Base-by-base conservation (phyloP, 2,329 filamentous ascomycete genomes). In the Rhexocercosporidium sp. region DNA sequence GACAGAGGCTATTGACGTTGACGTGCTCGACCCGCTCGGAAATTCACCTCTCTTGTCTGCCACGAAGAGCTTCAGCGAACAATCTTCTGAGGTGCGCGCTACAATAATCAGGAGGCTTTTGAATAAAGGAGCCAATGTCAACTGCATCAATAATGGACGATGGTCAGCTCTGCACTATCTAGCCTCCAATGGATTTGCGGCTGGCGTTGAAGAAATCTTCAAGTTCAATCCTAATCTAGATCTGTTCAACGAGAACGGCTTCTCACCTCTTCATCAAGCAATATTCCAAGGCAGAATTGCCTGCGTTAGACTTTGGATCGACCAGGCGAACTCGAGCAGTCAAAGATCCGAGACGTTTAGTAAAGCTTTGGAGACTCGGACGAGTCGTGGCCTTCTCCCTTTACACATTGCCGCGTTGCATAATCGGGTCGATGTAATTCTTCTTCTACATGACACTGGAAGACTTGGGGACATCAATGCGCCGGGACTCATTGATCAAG, bases 1-100 rank as follows among this genome's bases (percentile, higher is more conserved):
- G 20, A 29, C 14, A 9, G 31, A 61, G 7, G 37, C 27, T 12
- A 31, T 67, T 9, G 37, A 67, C 27, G 34, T 64, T 25, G 61
- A 64, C 49, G 47, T 67, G 11, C n/a, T 25, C 12, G 51, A 67
- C 22, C 14, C 37, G 39, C 47, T n/a, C 12, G 65, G 65, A 6
- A 57, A 61, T 31, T 61, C 65, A 7, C 61, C 61, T 3, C 39
- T 67, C 6, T 47, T 66, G 41, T 22, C 14, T 29, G 41, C 49
- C 22, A 31, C 64, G 8, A 49, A 3, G 7, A 14, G 29, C 34
- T 61, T 18, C 49, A 37, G n/a, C 37, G 25, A 44, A 16, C 16
- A 25, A 6, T 47, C 62, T 25, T 49, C 39, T 3, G 25, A 51
- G 6, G 29, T 8, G 29, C 56, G 41, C 31, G 53, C 62, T 56